Conservation (phyloP, 805 yeast genomes). For the Hanseniaspora pseudoguilliermondii region DNA sequence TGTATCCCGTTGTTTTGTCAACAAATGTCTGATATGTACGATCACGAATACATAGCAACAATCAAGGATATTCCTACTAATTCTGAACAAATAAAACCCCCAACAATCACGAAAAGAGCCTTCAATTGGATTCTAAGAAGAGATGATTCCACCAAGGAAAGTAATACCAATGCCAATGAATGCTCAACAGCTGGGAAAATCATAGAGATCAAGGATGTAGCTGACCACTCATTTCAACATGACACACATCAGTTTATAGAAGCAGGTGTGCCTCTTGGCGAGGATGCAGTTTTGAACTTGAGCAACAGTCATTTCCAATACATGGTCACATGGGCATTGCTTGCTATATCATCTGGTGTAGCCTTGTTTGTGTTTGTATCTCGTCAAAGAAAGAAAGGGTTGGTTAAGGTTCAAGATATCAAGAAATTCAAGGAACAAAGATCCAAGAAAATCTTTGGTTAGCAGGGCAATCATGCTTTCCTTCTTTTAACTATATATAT, state of each 20-base stretch:
- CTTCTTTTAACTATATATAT: no score
- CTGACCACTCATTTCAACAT: constrained; percentile 29
- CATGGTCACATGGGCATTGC: constrained; percentile 86
- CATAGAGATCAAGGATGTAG: background rate
- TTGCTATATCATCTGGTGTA: constrained; percentile 34
- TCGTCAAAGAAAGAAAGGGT: constrained; percentile 27
- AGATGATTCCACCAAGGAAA: background rate
- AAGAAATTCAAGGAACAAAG: constrained; percentile 37
- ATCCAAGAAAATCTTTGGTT: constrained; percentile 10
- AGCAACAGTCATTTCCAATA: constrained; percentile 87
- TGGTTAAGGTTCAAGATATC: constrained; percentile 22
- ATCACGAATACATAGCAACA: constrained; percentile 38
- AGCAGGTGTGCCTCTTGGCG: constrained; percentile 86
- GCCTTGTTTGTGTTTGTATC: constrained; percentile 44
- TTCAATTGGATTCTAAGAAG: background rate
- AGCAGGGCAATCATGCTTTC: background rate
- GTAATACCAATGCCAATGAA: background rate
- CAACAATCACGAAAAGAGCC: background rate
- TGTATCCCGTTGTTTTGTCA: constrained; percentile 67
- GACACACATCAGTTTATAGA: constrained; percentile 47
- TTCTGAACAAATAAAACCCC: no score
- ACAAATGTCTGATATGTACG: constrained; percentile 52
- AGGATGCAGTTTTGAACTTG: constrained; percentile 63
- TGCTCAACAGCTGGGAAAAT: background rate
- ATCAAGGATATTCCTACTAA: background rate